Evolutionary conservation across 371 early-diverging fungal genomes (phyloP).

Genomic region (Apophysomyces elegans): DNA sequence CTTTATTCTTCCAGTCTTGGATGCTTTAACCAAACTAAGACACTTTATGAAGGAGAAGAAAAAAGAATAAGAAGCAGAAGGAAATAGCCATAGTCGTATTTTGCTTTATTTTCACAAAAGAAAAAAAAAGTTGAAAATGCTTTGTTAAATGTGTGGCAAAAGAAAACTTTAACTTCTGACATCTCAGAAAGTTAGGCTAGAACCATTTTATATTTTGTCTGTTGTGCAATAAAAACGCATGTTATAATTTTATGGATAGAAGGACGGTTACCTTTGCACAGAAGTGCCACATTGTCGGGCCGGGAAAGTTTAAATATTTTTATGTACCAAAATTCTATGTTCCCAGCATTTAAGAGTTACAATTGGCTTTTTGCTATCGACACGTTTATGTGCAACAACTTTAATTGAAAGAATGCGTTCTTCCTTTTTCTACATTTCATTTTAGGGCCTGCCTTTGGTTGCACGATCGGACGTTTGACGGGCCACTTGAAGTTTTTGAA

Average conservation of each 20-base stretch:
- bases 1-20: background rate
- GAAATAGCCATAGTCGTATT: no score
- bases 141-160: no score
- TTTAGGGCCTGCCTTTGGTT: background rate
- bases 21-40: constrained; percentile 3
- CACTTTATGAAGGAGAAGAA: background rate
- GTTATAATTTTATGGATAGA: no score
- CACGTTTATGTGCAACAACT: background rate
- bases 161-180: no score
- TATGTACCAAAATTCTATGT: no score
- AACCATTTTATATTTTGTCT: no score
- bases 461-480: background rate
- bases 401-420: background rate
- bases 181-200: no score
- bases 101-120: no score
- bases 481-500: background rate
- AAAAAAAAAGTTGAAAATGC: no score
- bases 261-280: background rate
- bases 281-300: constrained; percentile 2
- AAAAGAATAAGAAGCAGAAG: no score
- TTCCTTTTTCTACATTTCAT: background rate
- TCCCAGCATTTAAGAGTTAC: no score
- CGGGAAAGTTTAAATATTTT: background rate
- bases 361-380: background rate
- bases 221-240: no score